Conservation (phyloP, 306 rosid genomes). For the Dalbergia cochinchinensis region DNA sequence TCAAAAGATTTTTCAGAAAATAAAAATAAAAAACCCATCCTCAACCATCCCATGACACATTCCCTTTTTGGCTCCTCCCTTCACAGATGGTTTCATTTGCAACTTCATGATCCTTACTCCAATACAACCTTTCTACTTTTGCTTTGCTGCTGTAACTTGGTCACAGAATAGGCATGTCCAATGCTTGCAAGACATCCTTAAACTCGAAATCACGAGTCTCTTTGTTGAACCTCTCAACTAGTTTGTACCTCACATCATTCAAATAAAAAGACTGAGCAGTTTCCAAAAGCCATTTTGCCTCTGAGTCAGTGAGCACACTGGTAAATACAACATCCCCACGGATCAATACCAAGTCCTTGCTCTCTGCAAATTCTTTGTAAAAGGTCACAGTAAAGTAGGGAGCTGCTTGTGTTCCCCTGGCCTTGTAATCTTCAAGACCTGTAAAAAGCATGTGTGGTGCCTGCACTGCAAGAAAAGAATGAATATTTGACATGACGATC, state of each 20-base stretch:
- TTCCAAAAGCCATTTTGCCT: conserved; percentile 88
- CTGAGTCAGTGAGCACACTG: conserved; percentile 80
- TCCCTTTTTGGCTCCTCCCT: neutral
- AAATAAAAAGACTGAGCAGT: conserved; percentile 83
- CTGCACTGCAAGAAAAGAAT: conserved; percentile 70
- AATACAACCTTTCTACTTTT: conserved; percentile 23
- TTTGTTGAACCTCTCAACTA: conserved; percentile 87
- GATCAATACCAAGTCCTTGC: conserved; percentile 85
- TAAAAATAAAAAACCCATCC: conserved; percentile 14
- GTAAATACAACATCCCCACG: conserved; percentile 87
- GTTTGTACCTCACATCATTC: conserved; percentile 77
- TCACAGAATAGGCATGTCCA: conserved; percentile 80
- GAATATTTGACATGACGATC: conserved; percentile 15
- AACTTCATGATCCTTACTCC: conserved; percentile 19
- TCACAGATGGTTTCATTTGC: neutral
- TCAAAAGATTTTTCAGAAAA: neutral
- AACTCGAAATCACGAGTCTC: conserved; percentile 90
- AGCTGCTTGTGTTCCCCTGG: conserved; percentile 91
- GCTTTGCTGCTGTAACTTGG: conserved; percentile 8
- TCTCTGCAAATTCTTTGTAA: conserved; percentile 88
- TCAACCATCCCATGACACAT: neutral
- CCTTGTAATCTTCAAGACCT: conserved; percentile 95
- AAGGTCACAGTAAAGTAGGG: conserved; percentile 78
- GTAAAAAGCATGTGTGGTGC: conserved; percentile 84
- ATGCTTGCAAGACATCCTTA: conserved; percentile 83